Conservation (phyloP, 169 alveolate genomes). For the Cryptosporidium xiaoi region DNA sequence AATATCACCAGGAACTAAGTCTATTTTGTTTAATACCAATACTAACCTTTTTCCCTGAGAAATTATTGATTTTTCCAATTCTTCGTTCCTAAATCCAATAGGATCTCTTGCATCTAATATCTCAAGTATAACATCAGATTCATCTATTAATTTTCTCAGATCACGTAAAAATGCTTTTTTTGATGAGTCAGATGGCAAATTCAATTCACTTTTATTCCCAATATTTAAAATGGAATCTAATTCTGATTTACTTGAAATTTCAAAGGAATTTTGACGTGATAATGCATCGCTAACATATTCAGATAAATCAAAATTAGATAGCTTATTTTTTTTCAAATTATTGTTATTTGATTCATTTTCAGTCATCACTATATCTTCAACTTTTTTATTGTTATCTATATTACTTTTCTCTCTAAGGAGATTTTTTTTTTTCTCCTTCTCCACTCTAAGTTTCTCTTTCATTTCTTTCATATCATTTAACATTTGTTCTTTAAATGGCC, state of each 20-base stretch:
- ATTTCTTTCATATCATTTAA: slow-evolving; percentile 75
- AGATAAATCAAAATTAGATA: background rate
- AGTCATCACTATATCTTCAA: slow-evolving; percentile 56
- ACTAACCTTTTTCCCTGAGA: slow-evolving; percentile 88
- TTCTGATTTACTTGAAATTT: slow-evolving; percentile 75
- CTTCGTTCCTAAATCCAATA: slow-evolving; percentile 87
- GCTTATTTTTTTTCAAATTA: background rate
- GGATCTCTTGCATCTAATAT: slow-evolving; percentile 95
- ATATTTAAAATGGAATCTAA: slow-evolving; percentile 41
- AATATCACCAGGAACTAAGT: slow-evolving; percentile 90
- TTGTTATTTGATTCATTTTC: slow-evolving; percentile 4
- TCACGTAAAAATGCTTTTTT: slow-evolving; percentile 83
- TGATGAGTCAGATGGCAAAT: slow-evolving; percentile 75
- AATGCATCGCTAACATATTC: slow-evolving; percentile 40
- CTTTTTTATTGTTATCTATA: slow-evolving; percentile 72
- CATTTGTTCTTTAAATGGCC: slow-evolving; percentile 84
- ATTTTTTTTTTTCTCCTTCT: slow-evolving; percentile 78
- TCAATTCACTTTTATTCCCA: background rate
- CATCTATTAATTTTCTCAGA: slow-evolving; percentile 85
- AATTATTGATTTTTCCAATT: slow-evolving; percentile 86
- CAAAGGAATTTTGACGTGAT: slow-evolving; percentile 43
- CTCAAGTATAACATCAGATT: slow-evolving; percentile 89
- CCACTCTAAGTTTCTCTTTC: slow-evolving; percentile 75
- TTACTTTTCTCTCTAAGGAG: slow-evolving; percentile 77
- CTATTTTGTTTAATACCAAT: slow-evolving; percentile 91